phyloP scores from a whole-genome alignment of 1,284 basidiomycete species.

The Anthracocystis panici-leucophaei region DNA sequence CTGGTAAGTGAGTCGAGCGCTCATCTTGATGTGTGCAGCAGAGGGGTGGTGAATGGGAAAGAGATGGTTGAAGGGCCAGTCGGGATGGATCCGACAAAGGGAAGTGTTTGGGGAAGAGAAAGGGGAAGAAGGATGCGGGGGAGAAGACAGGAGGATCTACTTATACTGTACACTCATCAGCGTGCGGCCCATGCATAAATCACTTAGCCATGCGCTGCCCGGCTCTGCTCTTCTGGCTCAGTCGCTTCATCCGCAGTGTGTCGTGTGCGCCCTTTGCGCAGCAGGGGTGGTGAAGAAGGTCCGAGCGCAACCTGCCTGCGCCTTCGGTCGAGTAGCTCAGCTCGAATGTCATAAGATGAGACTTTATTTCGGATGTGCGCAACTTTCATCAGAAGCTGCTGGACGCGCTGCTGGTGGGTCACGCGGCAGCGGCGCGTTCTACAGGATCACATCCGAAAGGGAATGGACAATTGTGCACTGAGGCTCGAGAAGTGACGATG shows the following conservation, averaged over 20 bases:
- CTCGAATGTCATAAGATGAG: neutral
- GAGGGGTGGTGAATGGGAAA: neutral
- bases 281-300: neutral
- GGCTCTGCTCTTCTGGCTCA: neutral
- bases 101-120: neutral
- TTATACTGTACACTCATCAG: neutral
- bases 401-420: conserved; percentile 4
- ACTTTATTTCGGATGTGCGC: neutral
- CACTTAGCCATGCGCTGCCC: neutral
- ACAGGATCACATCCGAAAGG: neutral
- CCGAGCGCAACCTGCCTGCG: conserved; percentile 5
- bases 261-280: conserved; percentile 7
- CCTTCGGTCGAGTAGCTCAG: neutral
- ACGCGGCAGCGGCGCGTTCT: conserved; percentile 1
- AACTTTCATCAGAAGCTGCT: neutral
- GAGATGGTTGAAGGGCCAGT: neutral
- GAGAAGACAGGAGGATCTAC: neutral
- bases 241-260: neutral
- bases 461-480: neutral
- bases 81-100: neutral
- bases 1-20: conserved; percentile 10
- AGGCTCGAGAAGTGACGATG: neutral
- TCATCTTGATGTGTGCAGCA: neutral
- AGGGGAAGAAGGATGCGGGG: neutral
- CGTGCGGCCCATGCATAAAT: neutral